Base-by-base conservation (phyloP, 352 stramenopile species). In the Pythium aquatile region DNA sequence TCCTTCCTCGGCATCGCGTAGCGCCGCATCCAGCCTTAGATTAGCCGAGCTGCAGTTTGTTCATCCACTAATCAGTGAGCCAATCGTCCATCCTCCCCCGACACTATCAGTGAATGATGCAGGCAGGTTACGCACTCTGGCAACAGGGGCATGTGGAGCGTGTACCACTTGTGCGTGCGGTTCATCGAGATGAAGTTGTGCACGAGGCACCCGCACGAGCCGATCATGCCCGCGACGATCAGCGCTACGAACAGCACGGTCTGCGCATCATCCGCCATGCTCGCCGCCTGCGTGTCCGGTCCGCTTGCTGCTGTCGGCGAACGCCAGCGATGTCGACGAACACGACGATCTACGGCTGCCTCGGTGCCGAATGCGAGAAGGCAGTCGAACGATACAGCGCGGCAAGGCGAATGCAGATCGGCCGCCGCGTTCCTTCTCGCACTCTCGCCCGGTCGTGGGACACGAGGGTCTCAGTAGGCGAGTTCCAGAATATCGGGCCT, bases 1-100 rank as follows among this genome's bases (percentile, higher is more conserved):
- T 20, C 73, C 68, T 35, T 75, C 65, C 39, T 72, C 55, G 0
- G 76, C 73, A 20, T 83, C 73, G 37, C 61, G 61, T 17, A 61
- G 53, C 20, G 61, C 61, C 6, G 61, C 61, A 20, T 68, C 61
- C 4, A 61, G 54, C 3, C 61, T 54, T 5, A 68, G 42, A 44
- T 68, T 68, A 24, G 47, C 16, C 20, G 61, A 62, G 55, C 53
- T 68, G 30, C 29, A 29, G 40, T 29, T 42, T 47, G 40, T 29
- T 42, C 39, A 14, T 20, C 29, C 28, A 39, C 11, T 26, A 55
- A 13, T 32, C 17, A 37, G n/a, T 46, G 1, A 44, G 44, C 30
- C n/a, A 14, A 6, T 16, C 8, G n/a, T 51, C 44, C 44, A 51
- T 28, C 5, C 44, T 4, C 44, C n/a, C 24, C 11, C 5, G 13